Evolutionary conservation across 2,329 filamentous ascomycete species (phyloP), one percentile per base, ranked within the genome.

Genomic region (Clonostachys chloroleuca): DNA sequence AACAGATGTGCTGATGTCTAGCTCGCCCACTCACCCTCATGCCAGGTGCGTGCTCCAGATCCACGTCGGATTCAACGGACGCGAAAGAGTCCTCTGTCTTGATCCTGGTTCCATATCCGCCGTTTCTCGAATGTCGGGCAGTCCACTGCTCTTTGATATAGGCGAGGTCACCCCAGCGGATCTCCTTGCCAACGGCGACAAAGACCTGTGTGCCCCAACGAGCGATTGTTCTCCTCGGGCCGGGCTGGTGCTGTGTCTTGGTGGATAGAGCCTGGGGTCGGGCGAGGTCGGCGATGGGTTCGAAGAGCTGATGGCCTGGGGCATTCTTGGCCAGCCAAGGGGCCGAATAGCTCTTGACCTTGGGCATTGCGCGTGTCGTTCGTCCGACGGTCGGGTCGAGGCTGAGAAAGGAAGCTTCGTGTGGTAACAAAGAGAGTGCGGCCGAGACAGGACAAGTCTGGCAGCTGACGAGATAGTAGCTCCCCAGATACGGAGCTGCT

Each of bases 121-220:
- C 60, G 39, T 59, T 50, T 30, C 59, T 59, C 9, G 55, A 40
- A 44, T 60, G 57, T 33, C 59, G 61, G 17, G 54, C 57, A 18
- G 61, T 51, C 66, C 67, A 71, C 44, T 60, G 63, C 51, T 84
- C 87, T 70, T 95, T 95, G 59, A 97, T 66, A 49, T 85, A 81
- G 45, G 83, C 81, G 47, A 99, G 70, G 66, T 96, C 89, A 10
- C 88, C 86, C 91, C 94, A 99, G 64, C 92, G 80, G 51, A 99
- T 87, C 66, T 97, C 89, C 57, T 87, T 92, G 43, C 92, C 92
- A 39, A 87, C 84, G 17, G 91, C 92, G 12, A 90, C 84, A 62
- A 97, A 97, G 10, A 97, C 73, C 59, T 99, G 92, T 1, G 88
- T 90, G 14, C 88, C 91, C 49, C 92, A 78, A 44, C 81, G 83